Evolutionary conservation across 2,329 filamentous ascomycete species (phyloP).

Genomic region (Nigrospora osmanthi): DNA sequence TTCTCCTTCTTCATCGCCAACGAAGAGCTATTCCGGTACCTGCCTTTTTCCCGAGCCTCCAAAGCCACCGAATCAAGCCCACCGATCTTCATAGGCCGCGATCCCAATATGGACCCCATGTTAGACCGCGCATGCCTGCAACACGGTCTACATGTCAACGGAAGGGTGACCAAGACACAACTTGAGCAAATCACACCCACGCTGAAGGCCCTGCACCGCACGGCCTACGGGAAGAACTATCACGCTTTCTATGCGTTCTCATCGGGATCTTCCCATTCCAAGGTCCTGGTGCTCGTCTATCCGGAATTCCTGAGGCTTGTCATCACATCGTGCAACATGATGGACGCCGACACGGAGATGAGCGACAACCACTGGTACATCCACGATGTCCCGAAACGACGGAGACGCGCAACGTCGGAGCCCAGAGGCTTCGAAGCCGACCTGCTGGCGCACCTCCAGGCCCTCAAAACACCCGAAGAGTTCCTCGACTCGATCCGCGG

Average conservation of each 20-base stretch:
- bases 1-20: conserved; percentile 14
- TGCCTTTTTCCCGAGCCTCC: conserved; percentile 8
- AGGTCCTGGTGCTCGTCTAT: conserved; percentile 14
- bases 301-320: conserved; percentile 12
- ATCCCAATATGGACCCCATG: no score
- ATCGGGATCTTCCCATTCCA: conserved; percentile 12
- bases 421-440: conserved; percentile 9
- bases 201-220: conserved; percentile 6
- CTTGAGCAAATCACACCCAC: background rate
- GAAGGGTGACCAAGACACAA: no score
- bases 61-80: conserved; percentile 9
- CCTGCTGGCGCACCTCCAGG: conserved; percentile 10
- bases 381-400: conserved; percentile 13
- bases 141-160: conserved; percentile 1
- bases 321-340: conserved; percentile 19
- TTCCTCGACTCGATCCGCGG: conserved; percentile 13
- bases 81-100: conserved; percentile 1
- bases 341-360: conserved; percentile 13
- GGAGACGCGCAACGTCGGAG: background rate
- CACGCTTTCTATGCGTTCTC: conserved; percentile 14
- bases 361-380: conserved; percentile 19
- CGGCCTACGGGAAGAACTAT: conserved; percentile 11
- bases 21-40: conserved; percentile 10
- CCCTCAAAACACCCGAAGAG: conserved; percentile 8
- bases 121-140: background rate